These are phyloP conservation scores for Penicillium sp. DNA, from an alignment of 2,329 filamentous ascomycete species.

Conservation along the genomic window DNA sequence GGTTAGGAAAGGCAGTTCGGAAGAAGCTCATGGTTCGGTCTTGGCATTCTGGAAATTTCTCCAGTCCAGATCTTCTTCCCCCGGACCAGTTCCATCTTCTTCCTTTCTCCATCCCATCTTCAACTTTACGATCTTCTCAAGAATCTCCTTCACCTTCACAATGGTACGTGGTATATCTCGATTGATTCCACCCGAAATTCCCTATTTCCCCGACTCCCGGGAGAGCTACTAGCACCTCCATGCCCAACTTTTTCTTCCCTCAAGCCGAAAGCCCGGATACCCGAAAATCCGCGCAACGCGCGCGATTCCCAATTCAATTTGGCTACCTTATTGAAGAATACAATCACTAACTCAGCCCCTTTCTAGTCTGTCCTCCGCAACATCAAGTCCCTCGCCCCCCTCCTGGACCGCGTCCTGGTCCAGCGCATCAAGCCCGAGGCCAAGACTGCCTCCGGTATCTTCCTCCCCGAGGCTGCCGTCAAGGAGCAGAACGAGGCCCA, in stretches of 20 bases:
- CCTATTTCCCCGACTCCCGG: neutral
- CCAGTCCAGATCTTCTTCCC: constrained; percentile 36
- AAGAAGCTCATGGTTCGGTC: constrained; percentile 31
- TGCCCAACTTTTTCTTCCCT: constrained; percentile 7
- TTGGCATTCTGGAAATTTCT: constrained; percentile 49
- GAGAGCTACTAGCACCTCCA: neutral
- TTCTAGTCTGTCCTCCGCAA: constrained; percentile 71
- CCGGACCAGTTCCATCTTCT: constrained; percentile 28
- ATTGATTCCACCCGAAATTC: neutral
- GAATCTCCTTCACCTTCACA: constrained; percentile 16
- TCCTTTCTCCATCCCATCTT: constrained; percentile 33
- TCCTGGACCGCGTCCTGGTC: constrained; percentile 96
- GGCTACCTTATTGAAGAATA: neutral
- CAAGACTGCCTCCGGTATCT: constrained; percentile 96
- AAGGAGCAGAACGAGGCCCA: constrained; percentile 98
- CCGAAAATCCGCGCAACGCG: constrained; percentile 7
- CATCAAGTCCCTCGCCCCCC: constrained; percentile 90
- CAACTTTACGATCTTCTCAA: constrained; percentile 21
- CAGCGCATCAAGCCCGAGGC: constrained; percentile 96
- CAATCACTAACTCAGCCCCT: neutral
- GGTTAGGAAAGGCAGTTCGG: constrained; percentile 18
- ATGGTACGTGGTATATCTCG: constrained; percentile 23
- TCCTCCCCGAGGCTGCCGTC: constrained; percentile 92
- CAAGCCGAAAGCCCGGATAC: constrained; percentile 6
- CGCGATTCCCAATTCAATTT: neutral